These are phyloP conservation scores for Akanthomyces lecanii DNA, from an alignment of 2,329 filamentous ascomycete species.

Conservation along the genomic window DNA sequence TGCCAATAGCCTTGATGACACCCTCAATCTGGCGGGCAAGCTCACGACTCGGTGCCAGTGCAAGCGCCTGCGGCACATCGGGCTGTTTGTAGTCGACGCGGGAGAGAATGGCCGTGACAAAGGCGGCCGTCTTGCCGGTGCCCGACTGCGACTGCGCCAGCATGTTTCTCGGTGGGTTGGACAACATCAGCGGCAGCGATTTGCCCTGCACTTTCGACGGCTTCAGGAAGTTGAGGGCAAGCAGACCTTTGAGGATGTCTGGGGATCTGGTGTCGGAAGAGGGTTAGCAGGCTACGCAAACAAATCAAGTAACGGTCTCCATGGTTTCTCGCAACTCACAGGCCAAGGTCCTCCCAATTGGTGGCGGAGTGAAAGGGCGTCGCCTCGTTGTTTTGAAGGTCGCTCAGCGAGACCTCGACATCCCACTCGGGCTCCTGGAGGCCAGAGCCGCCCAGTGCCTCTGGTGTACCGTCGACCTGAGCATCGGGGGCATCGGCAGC, in stretches of 20 bases:
- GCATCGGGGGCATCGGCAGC: conserved; percentile 22
- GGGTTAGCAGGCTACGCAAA: no score
- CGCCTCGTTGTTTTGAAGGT: conserved; percentile 79
- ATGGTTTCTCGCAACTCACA: conserved; percentile 53
- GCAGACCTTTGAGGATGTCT: conserved; percentile 70
- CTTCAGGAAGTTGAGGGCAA: conserved; percentile 82
- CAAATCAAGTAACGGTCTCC: background rate
- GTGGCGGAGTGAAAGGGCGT: conserved; percentile 84
- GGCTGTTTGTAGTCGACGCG: conserved; percentile 71
- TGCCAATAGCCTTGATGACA: conserved; percentile 78
- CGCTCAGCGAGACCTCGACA: conserved; percentile 88
- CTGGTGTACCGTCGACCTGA: conserved; percentile 36
- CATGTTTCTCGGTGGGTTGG: conserved; percentile 85
- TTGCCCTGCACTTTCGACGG: conserved; percentile 98
- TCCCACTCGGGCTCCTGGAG: conserved; percentile 73
- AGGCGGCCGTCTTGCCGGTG: conserved; percentile 96
- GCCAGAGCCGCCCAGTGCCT: conserved; percentile 44
- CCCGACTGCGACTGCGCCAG: conserved; percentile 99
- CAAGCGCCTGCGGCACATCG: conserved; percentile 74
- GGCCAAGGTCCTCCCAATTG: conserved; percentile 77
- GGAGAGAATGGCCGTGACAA: conserved; percentile 85
- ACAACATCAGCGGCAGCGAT: conserved; percentile 82
- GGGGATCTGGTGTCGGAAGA: conserved; percentile 28
- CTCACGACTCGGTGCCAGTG: conserved; percentile 89
- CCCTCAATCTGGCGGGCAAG: conserved; percentile 89